Base-by-base conservation (phyloP, 805 yeast genomes). In the Suhomyces sp. region DNA sequence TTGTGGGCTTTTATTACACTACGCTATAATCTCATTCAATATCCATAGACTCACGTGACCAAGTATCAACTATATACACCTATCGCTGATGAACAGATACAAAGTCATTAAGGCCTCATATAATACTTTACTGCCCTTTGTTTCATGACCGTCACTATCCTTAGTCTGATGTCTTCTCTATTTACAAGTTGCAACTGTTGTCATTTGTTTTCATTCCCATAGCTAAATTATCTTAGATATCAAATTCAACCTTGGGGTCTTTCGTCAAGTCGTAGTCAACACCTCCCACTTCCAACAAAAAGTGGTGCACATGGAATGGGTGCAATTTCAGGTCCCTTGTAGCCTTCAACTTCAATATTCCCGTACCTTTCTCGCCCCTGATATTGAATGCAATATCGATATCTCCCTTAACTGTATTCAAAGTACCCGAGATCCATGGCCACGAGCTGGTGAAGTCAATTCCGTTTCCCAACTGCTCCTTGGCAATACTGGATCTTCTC, bases 371-470 rank as follows among this genome's bases (percentile, higher is more conserved):
- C 35, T 74, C 74, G 8, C 98, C 98, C 47, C 72, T 71, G 23
- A 88, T 84, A 22, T 70, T 62, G 50, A 88, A 88, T 19, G 60
- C 58, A 43, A 93, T 76, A 56, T 91, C 83, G 25, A 93, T 83
- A 13, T 74, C 68, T 17, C 96, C 96, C 42, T 78, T 72, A 42
- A 87, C 88, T 19, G 93, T 87, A 48, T 90, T 88, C 44, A 93
- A 66, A 28, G 79, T 76, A 9, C 98, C 98, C 38, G 72, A 64
- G 40, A 91, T 80, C 96, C 96, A 93, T 4, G 98, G 98, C 66
- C 81, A 76, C 22, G 83, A 63, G 18, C 81, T 78, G 19, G 77
- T 74, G 54, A 82, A 88, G 24, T 79, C 79, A 44, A 91, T 84
- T 50, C 84, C 80, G 30, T 74, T 76, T 13, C 98, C 98, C 30